Evolutionary conservation across 352 stramenopile species (phyloP).

Genomic region (Elongisporangium anandrum): DNA sequence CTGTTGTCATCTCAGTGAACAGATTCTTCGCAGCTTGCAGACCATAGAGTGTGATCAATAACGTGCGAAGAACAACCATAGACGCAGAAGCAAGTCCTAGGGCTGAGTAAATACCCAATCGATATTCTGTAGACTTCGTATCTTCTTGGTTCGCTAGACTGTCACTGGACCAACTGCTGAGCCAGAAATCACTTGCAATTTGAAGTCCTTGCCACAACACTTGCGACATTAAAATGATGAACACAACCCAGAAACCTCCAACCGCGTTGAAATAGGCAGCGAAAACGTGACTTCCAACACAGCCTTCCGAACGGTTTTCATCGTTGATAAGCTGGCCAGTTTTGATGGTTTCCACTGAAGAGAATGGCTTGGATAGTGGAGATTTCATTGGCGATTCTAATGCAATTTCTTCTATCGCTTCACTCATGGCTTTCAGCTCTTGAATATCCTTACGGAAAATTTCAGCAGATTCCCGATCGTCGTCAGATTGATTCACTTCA

Average conservation of each 20-base stretch:
- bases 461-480: no score
- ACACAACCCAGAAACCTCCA: conserved; percentile 22
- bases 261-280: conserved; percentile 24
- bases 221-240: conserved; percentile 32
- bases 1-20: conserved; percentile 68
- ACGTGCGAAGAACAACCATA: conserved; percentile 38
- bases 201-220: conserved; percentile 52
- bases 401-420: no score
- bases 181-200: conserved; percentile 66
- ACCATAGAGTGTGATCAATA: conserved; percentile 31
- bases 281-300: conserved; percentile 26
- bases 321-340: conserved; percentile 15
- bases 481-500: no score
- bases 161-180: conserved; percentile 48
- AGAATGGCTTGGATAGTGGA: conserved; percentile 3
- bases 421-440: no score
- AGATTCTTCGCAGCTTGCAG: conserved; percentile 33
- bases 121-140: conserved; percentile 29
- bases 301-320: conserved; percentile 22
- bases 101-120: conserved; percentile 33
- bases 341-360: background rate
- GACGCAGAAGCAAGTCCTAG: conserved; percentile 32
- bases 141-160: conserved; percentile 22
- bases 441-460: no score
- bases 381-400: no score